phyloP scores from a whole-genome alignment of 2,329 filamentous ascomycete genomes.

The Pseudogymnoascus sp. region DNA sequence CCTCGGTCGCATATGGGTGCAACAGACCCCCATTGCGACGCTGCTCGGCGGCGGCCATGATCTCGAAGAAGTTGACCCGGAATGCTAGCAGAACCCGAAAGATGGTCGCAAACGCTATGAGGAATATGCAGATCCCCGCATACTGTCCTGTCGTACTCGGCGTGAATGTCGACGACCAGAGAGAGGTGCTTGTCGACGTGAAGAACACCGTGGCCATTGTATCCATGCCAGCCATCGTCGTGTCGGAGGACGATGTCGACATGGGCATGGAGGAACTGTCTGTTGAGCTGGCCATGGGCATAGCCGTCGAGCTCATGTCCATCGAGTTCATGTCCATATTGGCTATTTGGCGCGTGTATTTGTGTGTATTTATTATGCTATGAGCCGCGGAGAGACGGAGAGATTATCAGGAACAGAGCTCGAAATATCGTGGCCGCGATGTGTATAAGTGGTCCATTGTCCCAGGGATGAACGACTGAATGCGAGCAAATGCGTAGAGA shows the following conservation, averaged over 20 bases:
- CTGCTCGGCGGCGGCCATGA: constrained; percentile 9
- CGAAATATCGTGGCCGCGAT: background rate
- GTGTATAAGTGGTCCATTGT: background rate
- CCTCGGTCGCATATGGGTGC: background rate
- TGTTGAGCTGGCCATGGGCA: constrained; percentile 7
- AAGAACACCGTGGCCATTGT: constrained; percentile 54
- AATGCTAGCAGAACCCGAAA: constrained; percentile 64
- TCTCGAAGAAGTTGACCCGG: constrained; percentile 35
- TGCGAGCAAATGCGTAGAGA: background rate
- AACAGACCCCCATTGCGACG: constrained; percentile 9
- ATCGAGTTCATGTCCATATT: background rate
- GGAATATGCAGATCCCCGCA: constrained; percentile 82
- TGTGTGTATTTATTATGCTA: background rate
- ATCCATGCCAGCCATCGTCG: constrained; percentile 8
- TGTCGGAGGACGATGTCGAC: background rate
- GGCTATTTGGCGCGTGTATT: background rate
- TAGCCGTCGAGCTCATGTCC: background rate
- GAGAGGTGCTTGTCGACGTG: constrained; percentile 49
- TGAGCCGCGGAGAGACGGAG: background rate
- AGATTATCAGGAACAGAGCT: background rate
- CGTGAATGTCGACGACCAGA: constrained; percentile 64
- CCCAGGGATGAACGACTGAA: background rate
- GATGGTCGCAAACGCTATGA: constrained; percentile 64
- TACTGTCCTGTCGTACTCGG: constrained; percentile 63
- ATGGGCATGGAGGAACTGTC: background rate